phyloP scores from a whole-genome alignment of 345 rosid species.

The Populus alba region DNA sequence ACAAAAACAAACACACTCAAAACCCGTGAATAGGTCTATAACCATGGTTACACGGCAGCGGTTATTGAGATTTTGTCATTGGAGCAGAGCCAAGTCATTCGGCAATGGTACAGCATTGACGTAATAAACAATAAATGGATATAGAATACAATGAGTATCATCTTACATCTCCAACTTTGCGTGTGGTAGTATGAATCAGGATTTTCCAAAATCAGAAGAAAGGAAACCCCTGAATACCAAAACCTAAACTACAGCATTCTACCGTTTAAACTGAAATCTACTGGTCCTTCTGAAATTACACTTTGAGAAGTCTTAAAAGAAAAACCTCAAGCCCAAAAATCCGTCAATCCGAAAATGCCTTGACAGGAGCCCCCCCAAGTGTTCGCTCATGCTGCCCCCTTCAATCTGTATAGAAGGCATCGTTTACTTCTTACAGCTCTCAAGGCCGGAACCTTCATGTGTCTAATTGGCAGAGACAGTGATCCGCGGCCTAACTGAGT shows the following conservation, averaged over 20 bases:
- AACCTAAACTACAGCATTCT: constrained; percentile 5
- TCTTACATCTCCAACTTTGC: constrained; percentile 35
- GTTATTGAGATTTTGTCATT: too few relatives aligned
- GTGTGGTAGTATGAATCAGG: constrained; percentile 38
- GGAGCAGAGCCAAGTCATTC: background rate
- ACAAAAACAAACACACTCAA: too few relatives aligned
- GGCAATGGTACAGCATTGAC: constrained; percentile 3
- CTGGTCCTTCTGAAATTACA: constrained; percentile 24
- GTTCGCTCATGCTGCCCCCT: constrained; percentile 98
- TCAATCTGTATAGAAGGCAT: constrained; percentile 53
- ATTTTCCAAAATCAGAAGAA: constrained; percentile 30
- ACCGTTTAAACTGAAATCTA: background rate
- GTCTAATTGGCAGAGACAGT: constrained; percentile 53
- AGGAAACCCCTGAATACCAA: constrained; percentile 6
- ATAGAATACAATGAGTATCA: constrained; percentile 24
- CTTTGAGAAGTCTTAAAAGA: background rate
- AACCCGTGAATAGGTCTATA: too few relatives aligned
- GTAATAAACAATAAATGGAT: constrained; percentile 15
- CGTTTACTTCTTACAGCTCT: constrained; percentile 69
- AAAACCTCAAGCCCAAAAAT: constrained; percentile 25
- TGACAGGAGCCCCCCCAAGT: constrained; percentile 63
- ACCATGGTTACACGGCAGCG: too few relatives aligned
- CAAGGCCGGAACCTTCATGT: constrained; percentile 90
- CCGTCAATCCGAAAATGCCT: constrained; percentile 38
- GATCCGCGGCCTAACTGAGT: constrained; percentile 52